Conservation (phyloP, 2,329 filamentous ascomycete genomes). For the Monosporascus sp. region DNA sequence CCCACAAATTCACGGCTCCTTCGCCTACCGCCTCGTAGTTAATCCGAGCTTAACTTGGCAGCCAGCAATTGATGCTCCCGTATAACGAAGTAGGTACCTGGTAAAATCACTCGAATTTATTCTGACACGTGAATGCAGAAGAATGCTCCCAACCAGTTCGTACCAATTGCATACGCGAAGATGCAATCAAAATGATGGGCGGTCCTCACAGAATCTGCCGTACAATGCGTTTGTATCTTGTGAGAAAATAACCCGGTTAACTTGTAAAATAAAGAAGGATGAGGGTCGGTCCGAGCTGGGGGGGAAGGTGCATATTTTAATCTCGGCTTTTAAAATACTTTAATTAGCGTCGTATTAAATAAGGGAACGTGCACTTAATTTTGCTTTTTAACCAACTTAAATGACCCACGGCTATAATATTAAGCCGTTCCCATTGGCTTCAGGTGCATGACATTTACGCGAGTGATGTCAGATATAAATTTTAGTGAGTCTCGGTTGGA, state of each 20-base stretch:
- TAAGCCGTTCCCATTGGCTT: not conserved
- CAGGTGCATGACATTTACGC: not conserved
- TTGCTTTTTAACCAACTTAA: slow-evolving; percentile 15
- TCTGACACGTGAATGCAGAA: too few species aligned
- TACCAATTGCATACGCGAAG: too few species aligned
- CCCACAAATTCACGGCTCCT: not conserved
- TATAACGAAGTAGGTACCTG: too few species aligned
- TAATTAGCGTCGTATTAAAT: slow-evolving; percentile 15
- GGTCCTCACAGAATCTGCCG: too few species aligned
- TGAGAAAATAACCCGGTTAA: not conserved
- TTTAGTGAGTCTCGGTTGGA: not conserved
- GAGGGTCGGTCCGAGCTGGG: slow-evolving; percentile 5
- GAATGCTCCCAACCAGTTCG: too few species aligned
- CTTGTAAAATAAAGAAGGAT: slow-evolving; percentile 1
- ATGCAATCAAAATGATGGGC: too few species aligned
- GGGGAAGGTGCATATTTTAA: slow-evolving; percentile 10
- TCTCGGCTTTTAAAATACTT: slow-evolving; percentile 12
- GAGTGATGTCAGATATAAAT: not conserved
- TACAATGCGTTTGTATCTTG: too few species aligned
- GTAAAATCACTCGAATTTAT: too few species aligned
- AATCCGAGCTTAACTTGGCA: not conserved
- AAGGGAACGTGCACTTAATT: slow-evolving; percentile 7
- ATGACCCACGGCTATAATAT: slow-evolving; percentile 8
- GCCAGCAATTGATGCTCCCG: too few species aligned
- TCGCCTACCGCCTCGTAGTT: not conserved